A percentile compares a stretch with the other conserved stretches of the same genome.
Evolutionary conservation across 495 filamentous ascomycete genomes (phyloP).

Genomic region (Lasiosphaeria miniovina): DNA sequence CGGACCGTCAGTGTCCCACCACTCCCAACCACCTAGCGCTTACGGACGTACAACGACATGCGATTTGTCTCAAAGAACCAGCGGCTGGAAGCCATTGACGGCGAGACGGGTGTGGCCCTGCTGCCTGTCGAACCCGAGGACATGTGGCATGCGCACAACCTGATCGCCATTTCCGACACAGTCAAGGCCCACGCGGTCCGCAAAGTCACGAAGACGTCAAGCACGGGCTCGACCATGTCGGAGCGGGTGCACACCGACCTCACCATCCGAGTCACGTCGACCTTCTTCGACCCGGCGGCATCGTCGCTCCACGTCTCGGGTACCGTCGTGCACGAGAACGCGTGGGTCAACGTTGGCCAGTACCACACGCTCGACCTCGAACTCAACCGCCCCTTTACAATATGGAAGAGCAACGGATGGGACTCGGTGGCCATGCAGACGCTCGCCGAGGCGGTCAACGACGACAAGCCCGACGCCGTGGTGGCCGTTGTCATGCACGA

Average conservation of each 20-base stretch:
- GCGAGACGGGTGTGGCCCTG: constrained; percentile 70
- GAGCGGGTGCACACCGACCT: constrained; percentile 75
- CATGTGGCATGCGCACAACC: constrained; percentile 98
- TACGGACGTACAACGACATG: constrained; percentile 16
- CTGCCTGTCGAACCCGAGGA: constrained; percentile 92
- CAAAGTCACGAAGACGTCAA: constrained; percentile 66
- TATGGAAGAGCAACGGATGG: constrained; percentile 88
- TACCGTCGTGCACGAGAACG: constrained; percentile 77
- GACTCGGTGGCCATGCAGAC: constrained; percentile 81
- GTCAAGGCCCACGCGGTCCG: constrained; percentile 81
- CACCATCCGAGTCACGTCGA: constrained; percentile 72
- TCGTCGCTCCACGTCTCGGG: constrained; percentile 84
- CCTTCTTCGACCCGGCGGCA: constrained; percentile 86
- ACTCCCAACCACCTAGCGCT: background rate
- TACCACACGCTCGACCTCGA: constrained; percentile 92
- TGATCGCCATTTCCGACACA: constrained; percentile 76
- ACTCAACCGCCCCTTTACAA: constrained; percentile 60
- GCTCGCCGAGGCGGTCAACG: constrained; percentile 73
- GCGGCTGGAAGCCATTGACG: constrained; percentile 66
- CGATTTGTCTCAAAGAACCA: constrained; percentile 36
- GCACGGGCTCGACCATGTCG: constrained; percentile 72
- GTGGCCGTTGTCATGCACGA: constrained; percentile 94
- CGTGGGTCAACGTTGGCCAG: constrained; percentile 75
- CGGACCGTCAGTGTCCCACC: background rate
- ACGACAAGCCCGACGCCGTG: constrained; percentile 72